Evolutionary conservation across 2,329 filamentous ascomycete genomes (phyloP).

Genomic region (Sarocladiaceae sp.): DNA sequence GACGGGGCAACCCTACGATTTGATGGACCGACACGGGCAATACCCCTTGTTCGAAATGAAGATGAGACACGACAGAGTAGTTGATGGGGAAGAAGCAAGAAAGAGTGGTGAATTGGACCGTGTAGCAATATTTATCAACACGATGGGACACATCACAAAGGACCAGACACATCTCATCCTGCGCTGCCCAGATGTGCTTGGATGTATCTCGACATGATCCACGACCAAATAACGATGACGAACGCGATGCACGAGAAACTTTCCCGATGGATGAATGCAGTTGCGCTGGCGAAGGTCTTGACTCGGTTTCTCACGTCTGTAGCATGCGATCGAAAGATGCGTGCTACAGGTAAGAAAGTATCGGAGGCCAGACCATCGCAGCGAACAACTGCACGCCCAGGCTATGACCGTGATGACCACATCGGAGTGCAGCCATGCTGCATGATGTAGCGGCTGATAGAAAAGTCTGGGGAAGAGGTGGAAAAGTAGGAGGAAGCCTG

Average conservation of each 20-base stretch:
- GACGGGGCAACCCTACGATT: conserved; percentile 10
- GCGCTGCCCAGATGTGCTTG: background rate
- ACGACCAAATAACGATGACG: conserved; percentile 9
- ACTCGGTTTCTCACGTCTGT: background rate
- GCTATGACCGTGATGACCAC: background rate
- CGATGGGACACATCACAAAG: conserved; percentile 6
- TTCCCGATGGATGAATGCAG: background rate
- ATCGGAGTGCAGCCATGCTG: background rate
- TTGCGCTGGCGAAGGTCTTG: background rate
- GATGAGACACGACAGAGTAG: conserved; percentile 13
- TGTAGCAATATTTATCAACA: conserved; percentile 8
- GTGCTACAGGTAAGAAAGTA: background rate
- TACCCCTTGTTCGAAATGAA: conserved; percentile 12
- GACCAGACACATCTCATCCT: background rate
- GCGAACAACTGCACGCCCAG: background rate
- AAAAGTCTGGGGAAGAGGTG: background rate
- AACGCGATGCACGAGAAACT: conserved; percentile 2
- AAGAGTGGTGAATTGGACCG: background rate
- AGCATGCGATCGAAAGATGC: background rate
- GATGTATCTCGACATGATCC: conserved; percentile 11
- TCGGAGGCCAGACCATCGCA: background rate
- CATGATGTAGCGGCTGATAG: background rate
- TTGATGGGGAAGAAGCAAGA: background rate
- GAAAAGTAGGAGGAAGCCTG: background rate
- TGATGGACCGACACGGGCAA: conserved; percentile 15